Evolutionary conservation across 805 yeast genomes (phyloP), one percentile per base, ranked within the genome.

Genomic region (Metschnikowia continentalis): DNA sequence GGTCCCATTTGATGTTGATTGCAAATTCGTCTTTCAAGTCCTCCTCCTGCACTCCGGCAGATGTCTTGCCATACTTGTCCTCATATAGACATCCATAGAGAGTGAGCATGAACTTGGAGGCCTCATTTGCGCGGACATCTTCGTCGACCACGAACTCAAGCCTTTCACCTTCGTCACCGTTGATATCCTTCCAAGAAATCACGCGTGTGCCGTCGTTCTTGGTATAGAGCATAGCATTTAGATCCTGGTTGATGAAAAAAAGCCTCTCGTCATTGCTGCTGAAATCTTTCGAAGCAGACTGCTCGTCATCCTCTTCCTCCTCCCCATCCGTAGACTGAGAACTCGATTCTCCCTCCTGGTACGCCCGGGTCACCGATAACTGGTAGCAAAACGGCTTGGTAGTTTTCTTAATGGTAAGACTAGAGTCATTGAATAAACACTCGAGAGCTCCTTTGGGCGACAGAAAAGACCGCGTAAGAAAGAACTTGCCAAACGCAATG

Each of bases 371-470:
- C 23, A 90, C 81, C 15, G 84, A 84, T 40, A 92, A 69, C 56
- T 87, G 90, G 64, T 84, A 87, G 58, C 79, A 77, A 61, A 70
- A 86, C 13, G 84, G 84, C 6, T 82, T 77, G 3, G 87, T 75
- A 1, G 91, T 82, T 53, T 81, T 82, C 38, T 89, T 76, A 45
- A 92, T 82, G 2, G 84, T 72, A 13, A 92, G 82, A 36, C 82
- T 82, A 1, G 96, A 91, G 58, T 89, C 96, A 52, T 82, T 84
- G 67, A 83, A 91, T 19, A 90, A 74, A 60, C 91, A 86, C 67
- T 94, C 97, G 35, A 83, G 74, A 23, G 83, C 90, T 7, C 96
- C 91, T 64, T 90, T 89, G 11, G 97, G 97, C 2, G 96, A 88
- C 20, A 76, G 77, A 5, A 88, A 86, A 1, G 88, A 77, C 45